Percentiles rank a stretch among this genome's conserved stretches.
Evolutionary conservation across 2,329 filamentous ascomycete genomes (phyloP).

Genomic region (Fusarium denticulatum): DNA sequence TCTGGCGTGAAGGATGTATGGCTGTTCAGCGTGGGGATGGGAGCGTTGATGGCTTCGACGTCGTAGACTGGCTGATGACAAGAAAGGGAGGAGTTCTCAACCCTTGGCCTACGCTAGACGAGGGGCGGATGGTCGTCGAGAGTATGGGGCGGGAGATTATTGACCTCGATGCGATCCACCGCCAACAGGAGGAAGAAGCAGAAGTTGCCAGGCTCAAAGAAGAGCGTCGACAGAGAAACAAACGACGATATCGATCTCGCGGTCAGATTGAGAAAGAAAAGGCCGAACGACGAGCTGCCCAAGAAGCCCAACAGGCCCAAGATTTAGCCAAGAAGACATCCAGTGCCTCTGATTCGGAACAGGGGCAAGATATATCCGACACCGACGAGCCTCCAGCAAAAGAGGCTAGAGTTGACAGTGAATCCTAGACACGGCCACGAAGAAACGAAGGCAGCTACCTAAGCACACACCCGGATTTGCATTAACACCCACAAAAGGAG

Average conservation of each 20-base stretch:
- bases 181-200: constrained; percentile 27
- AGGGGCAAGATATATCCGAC: not conserved
- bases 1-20: constrained; percentile 36
- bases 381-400: not conserved
- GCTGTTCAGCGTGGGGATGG: constrained; percentile 27
- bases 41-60: constrained; percentile 25
- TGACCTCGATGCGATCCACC: constrained; percentile 22
- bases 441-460: not conserved
- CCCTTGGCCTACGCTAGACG: constrained; percentile 33
- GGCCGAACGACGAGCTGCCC: constrained; percentile 19
- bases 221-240: constrained; percentile 35
- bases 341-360: not conserved
- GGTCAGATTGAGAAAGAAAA: constrained; percentile 33
- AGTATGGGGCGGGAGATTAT: constrained; percentile 33
- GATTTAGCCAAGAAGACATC: not conserved
- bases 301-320: not conserved
- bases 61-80: constrained; percentile 36
- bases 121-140: constrained; percentile 23
- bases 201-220: constrained; percentile 27
- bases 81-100: constrained; percentile 31
- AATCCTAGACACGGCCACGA: not conserved
- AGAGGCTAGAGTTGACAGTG: not conserved
- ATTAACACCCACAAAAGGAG: not conserved
- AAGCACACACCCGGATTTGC: not conserved
- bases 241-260: constrained; percentile 37